Evolutionary conservation across 768 basidiomycete genomes (phyloP).

Genomic region (Phallus indusiatus): DNA sequence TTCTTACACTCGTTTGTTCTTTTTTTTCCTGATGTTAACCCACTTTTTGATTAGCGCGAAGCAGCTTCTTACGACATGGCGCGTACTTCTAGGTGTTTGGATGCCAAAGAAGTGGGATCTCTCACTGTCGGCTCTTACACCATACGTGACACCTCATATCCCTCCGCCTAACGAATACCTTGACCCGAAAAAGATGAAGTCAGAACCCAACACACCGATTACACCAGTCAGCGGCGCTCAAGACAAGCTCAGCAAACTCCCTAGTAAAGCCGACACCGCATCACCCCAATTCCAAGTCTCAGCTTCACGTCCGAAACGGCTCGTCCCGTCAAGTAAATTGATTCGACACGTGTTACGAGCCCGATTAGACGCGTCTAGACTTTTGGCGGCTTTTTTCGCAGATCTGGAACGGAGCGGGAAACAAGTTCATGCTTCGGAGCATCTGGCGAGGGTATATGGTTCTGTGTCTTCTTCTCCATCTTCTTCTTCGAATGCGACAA

Average conservation of each 20-base stretch:
- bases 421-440: slow-evolving; percentile 39
- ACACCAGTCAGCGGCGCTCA: slow-evolving; percentile 15
- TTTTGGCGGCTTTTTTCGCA: slow-evolving; percentile 63
- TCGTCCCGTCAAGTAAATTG: slow-evolving; percentile 71
- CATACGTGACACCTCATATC: slow-evolving; percentile 55
- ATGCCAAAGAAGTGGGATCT: slow-evolving; percentile 77
- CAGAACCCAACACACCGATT: slow-evolving; percentile 15
- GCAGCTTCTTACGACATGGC: slow-evolving; percentile 88
- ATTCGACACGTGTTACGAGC: slow-evolving; percentile 84
- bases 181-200: slow-evolving; percentile 30
- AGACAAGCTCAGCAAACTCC: slow-evolving; percentile 11
- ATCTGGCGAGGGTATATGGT: slow-evolving; percentile 38
- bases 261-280: slow-evolving; percentile 16
- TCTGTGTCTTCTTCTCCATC: background rate
- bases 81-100: slow-evolving; percentile 94
- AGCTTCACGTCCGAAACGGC: slow-evolving; percentile 21
- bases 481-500: slow-evolving; percentile 26
- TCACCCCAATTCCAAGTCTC: slow-evolving; percentile 11
- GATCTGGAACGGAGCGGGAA: slow-evolving; percentile 42
- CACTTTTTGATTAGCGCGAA: slow-evolving; percentile 56
- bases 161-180: slow-evolving; percentile 71
- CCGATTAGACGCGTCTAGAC: slow-evolving; percentile 72
- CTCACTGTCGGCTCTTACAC: slow-evolving; percentile 59
- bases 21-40: background rate
- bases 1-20: background rate